Conservation (phyloP, 768 basidiomycete species). For the Mycena albidolilacea region DNA sequence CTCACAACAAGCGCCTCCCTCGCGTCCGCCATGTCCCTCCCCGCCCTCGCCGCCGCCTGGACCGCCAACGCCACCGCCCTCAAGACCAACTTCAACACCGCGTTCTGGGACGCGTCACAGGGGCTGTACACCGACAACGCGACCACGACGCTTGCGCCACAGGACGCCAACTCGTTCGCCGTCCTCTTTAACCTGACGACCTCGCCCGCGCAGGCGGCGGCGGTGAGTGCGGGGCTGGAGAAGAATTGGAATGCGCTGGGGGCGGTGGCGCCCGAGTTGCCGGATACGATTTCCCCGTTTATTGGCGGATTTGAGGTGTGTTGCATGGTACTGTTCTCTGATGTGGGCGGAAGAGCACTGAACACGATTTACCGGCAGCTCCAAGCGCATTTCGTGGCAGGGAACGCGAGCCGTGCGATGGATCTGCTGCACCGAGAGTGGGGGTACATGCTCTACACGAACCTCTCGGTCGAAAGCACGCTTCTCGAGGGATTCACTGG, state of each 20-base stretch:
- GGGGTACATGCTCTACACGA: slow-evolving; percentile 74
- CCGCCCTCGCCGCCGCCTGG: slow-evolving; percentile 55
- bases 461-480: slow-evolving; percentile 69
- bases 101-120: slow-evolving; percentile 63
- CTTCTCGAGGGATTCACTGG: slow-evolving; percentile 72
- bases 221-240: slow-evolving; percentile 63
- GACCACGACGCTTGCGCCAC: slow-evolving; percentile 59
- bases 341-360: neutral
- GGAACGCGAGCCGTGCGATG: slow-evolving; percentile 65
- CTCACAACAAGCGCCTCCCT: slow-evolving; percentile 63
- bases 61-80: slow-evolving; percentile 62
- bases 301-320: slow-evolving; percentile 69
- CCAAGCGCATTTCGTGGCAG: slow-evolving; percentile 71
- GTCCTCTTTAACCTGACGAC: slow-evolving; percentile 63
- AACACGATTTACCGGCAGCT: slow-evolving; percentile 50
- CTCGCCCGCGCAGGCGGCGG: slow-evolving; percentile 52
- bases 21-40: slow-evolving; percentile 55
- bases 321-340: neutral
- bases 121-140: slow-evolving; percentile 67
- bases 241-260: slow-evolving; percentile 69
- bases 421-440: slow-evolving; percentile 68
- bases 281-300: slow-evolving; percentile 73
- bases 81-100: slow-evolving; percentile 64
- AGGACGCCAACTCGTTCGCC: slow-evolving; percentile 66
- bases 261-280: slow-evolving; percentile 68